Evolutionary conservation across 495 filamentous ascomycete species (phyloP).

Genomic region (Penicillium cosmopolitanum): DNA sequence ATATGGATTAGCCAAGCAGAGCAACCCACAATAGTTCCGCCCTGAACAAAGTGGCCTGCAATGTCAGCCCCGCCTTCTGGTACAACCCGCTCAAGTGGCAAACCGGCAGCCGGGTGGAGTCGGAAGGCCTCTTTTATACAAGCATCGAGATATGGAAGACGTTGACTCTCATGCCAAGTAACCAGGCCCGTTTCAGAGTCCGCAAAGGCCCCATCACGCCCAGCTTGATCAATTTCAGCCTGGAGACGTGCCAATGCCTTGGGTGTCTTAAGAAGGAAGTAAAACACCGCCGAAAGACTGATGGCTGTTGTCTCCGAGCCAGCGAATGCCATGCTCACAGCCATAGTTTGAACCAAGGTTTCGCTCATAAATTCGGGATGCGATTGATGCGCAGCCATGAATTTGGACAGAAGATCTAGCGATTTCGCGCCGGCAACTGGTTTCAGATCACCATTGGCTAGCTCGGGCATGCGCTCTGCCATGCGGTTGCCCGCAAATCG

Average conservation of each 20-base stretch:
- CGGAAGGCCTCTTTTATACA: conserved; percentile 72
- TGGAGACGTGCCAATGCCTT: conserved; percentile 44
- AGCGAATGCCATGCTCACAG: conserved; percentile 57
- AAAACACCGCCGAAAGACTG: conserved; percentile 63
- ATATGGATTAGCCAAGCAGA: conserved; percentile 65
- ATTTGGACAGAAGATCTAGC: conserved; percentile 48
- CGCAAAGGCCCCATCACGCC: conserved; percentile 36
- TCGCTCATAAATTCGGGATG: conserved; percentile 68
- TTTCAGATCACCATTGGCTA: conserved; percentile 18
- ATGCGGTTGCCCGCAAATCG: conserved; percentile 50
- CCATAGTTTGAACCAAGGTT: conserved; percentile 65
- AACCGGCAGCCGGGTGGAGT: conserved; percentile 61
- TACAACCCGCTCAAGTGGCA: conserved; percentile 57
- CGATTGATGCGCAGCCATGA: conserved; percentile 48
- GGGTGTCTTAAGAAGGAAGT: conserved; percentile 63
- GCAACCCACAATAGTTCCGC: conserved; percentile 67
- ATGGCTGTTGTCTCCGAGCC: conserved; percentile 71
- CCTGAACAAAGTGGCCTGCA: conserved; percentile 56
- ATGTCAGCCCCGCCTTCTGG: conserved; percentile 37
- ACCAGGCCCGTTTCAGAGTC: conserved; percentile 58
- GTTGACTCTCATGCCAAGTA: conserved; percentile 57
- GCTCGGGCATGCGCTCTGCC: conserved; percentile 22
- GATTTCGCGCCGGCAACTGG: conserved; percentile 36
- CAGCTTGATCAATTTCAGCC: conserved; percentile 58
- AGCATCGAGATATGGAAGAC: conserved; percentile 64